Conservation (phyloP, 306 rosid genomes). For the Lotus japonicus region DNA sequence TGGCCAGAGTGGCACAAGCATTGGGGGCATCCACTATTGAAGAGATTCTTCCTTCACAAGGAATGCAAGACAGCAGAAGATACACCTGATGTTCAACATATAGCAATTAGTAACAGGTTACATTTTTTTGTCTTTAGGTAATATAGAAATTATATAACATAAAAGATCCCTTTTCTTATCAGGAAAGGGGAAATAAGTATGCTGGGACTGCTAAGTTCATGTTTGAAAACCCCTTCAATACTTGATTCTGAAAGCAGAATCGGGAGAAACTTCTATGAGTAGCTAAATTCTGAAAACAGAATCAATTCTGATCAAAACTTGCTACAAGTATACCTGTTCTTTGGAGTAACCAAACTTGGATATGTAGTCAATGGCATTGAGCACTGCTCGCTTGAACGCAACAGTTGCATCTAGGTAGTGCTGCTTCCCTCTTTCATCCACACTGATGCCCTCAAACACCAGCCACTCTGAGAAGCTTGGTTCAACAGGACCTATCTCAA, state of each 20-base stretch:
- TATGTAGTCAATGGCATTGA: slow-evolving; percentile 70
- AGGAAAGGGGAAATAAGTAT: no score
- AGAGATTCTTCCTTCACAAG: slow-evolving; percentile 86
- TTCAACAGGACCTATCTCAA: slow-evolving; percentile 85
- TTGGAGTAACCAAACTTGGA: slow-evolving; percentile 77
- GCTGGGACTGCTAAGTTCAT: no score
- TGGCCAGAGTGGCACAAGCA: slow-evolving; percentile 77
- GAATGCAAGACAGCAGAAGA: slow-evolving; percentile 69
- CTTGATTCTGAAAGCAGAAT: no score
- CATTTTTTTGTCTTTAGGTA: not conserved
- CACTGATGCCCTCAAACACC: slow-evolving; percentile 83
- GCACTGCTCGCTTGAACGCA: slow-evolving; percentile 75
- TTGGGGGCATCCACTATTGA: slow-evolving; percentile 81
- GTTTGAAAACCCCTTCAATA: no score
- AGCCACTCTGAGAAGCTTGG: slow-evolving; percentile 92
- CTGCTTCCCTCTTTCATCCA: slow-evolving; percentile 76
- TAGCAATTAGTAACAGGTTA: not conserved
- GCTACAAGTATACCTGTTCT: slow-evolving; percentile 50
- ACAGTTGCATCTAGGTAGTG: slow-evolving; percentile 77
- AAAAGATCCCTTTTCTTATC: not conserved
- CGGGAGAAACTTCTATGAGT: no score
- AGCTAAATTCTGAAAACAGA: no score
- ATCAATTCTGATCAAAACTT: no score
- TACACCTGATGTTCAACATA: slow-evolving; percentile 42
- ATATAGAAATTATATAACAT: not conserved